Evolutionary conservation across 164 flowering plant genomes (phyloP), one percentile per base, ranked within the genome.

Genomic region (Vitis labrusca): DNA sequence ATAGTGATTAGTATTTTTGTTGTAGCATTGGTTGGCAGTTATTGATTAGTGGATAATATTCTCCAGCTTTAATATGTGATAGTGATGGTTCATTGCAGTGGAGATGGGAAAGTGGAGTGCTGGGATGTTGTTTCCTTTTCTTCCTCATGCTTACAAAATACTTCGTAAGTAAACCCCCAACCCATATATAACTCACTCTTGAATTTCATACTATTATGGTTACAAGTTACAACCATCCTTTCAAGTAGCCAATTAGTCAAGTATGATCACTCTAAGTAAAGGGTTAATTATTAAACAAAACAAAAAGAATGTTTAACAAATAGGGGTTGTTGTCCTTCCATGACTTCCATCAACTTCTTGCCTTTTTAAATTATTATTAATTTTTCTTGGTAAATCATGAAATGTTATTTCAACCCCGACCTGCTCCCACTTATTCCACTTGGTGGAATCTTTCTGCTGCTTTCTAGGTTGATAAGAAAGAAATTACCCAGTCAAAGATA

Each of bases 71-170:
- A 0, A 12, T 48, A 27, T 16, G 10, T 73, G 73, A 13, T 65
- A 14, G 16, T n/a, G 51, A 3, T 10, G 68, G 50, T 29, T 37
- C 72, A 59, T 63, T 82, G 87, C 99, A 95, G 99, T 95, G 99
- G 99, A 89, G 95, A 79, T 94, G 97, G 98, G 96, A 94, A 77
- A 94, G 96, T 78, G 93, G 75, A 19, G 87, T 91, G 2, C 61
- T 94, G 76, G 99, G 99, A 57, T 83, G 79, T 64, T 76, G 87
- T 58, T 92, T 94, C 80, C 90, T 94, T 59, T 91, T 89, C 87
- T 90, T 84, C 79, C 91, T 94, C 61, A 73, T 91, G 56, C 71
- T 86, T 71, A 85, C 97, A 2, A 89, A 78, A 79, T 83, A 72
- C 78, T 82, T 91, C 64, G 99, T 95, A 81, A 91, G 96, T 84